These are phyloP conservation scores for Pseudogymnoascus sp. DNA, from an alignment of 2,329 filamentous ascomycete species.

Conservation along the genomic window DNA sequence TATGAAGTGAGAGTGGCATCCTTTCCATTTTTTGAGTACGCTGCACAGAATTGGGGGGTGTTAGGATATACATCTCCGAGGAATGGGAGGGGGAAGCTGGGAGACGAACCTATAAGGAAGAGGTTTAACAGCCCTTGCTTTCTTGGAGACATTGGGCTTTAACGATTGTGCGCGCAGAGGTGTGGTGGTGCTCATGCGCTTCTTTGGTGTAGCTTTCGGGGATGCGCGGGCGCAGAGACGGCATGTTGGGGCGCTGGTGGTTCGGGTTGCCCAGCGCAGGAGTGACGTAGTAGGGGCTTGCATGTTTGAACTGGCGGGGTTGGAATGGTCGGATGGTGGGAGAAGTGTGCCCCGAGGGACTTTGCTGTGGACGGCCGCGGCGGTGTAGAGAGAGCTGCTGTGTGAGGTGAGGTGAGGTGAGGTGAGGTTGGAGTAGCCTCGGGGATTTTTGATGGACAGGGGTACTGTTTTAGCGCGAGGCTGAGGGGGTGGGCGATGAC, in stretches of 20 bases:
- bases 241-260: background rate
- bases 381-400: background rate
- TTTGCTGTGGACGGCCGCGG: background rate
- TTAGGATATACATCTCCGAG: background rate
- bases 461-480: background rate
- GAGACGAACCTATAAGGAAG: background rate
- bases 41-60: too few species aligned
- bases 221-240: background rate
- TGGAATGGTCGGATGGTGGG: too few species aligned
- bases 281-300: background rate
- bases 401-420: background rate
- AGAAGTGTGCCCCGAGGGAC: background rate
- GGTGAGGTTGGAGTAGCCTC: background rate
- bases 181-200: background rate
- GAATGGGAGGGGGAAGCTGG: background rate
- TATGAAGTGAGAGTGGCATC: too few species aligned
- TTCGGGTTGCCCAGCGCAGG: background rate
- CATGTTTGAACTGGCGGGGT: background rate
- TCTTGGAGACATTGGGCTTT: background rate
- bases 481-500: background rate
- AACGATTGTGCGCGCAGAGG: background rate
- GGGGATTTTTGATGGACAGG: slow-evolving; percentile 1
- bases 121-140: background rate
- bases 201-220: background rate
- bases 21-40: too few species aligned